phyloP scores from a whole-genome alignment of 768 basidiomycete genomes.

The Favolaschia claudopus region DNA sequence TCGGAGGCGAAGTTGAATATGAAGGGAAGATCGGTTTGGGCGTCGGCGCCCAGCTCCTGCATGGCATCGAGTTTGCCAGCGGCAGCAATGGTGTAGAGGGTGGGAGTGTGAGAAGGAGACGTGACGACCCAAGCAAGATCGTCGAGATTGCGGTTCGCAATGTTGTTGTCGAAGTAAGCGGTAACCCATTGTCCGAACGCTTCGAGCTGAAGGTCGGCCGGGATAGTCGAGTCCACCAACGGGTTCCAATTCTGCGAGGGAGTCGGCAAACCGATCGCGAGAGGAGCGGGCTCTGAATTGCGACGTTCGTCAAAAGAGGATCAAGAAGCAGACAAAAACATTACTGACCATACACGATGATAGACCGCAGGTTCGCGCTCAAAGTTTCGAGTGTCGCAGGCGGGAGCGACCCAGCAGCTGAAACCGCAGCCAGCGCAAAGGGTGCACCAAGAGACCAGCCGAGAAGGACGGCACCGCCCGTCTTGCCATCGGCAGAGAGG shows the following conservation, averaged over 20 bases:
- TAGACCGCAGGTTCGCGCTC: conserved; percentile 30
- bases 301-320: too few relatives aligned
- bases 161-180: conserved; percentile 41
- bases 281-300: conserved; percentile 34
- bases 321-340: neutral
- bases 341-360: conserved; percentile 38
- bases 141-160: conserved; percentile 32
- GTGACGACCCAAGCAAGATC: conserved; percentile 34
- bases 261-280: conserved; percentile 34
- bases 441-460: conserved; percentile 46
- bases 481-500: conserved; percentile 25
- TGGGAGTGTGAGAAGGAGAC: conserved; percentile 27
- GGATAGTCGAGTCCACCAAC: conserved; percentile 33
- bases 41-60: conserved; percentile 13
- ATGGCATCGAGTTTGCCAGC: conserved; percentile 22
- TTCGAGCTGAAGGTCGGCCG: conserved; percentile 23
- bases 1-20: conserved; percentile 25
- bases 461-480: conserved; percentile 39
- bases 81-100: conserved; percentile 32
- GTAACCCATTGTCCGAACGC: conserved; percentile 40
- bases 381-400: conserved; percentile 23
- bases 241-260: conserved; percentile 36
- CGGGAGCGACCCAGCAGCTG: conserved; percentile 28
- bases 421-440: conserved; percentile 32
- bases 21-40: conserved; percentile 25